Evolutionary conservation across 345 rosid genomes (phyloP), one percentile per base, ranked within the genome.

Genomic region (Linum tenue): DNA sequence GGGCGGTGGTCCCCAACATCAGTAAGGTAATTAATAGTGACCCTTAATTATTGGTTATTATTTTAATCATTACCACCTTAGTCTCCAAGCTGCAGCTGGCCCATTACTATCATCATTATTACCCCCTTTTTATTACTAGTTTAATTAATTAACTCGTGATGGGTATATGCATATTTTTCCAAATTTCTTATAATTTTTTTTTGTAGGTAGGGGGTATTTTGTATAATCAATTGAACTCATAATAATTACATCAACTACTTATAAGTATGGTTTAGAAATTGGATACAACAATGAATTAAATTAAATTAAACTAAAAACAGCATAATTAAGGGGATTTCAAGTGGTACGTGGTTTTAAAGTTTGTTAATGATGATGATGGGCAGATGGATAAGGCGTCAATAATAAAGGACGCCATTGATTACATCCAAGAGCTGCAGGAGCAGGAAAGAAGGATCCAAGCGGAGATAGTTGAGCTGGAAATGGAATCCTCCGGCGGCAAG

Each of bases 361-460:
- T 22, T 22, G 31, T 56, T 56, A 10, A 7, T 5, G 9, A 15
- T 56, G 31, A 22, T 22, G 31, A n/a, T 22, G 31, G 31, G 36
- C 22, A 94, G 99, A 94, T 94, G 99, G 99, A 94, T 69, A 94
- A 88, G 81, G 99, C 99, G 14, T 94, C 99, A n/a, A 94, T 94
- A 71, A 81, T 94, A 66, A 94, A 86, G 74, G 99, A 94, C 39
- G 97, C 99, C 4, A 94, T 94, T 15, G 85, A 84, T 56, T 90
- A 94, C 74, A 90, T 94, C 60, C 82, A 90, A 72, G 90, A 88
- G 51, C 67, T 94, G 70, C 99, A 88, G 15, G 84, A 83, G 1
- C 96, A 88, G 72, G 92, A 94, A 74, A 78, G 70, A 57, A 79
- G 81, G 69, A 85, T 94, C 12, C 83, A 78, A 59, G 77, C 80